These are phyloP conservation scores for Coemansia sp. DNA, from an alignment of 192 early-diverging fungal genomes.

Conservation along the genomic window DNA sequence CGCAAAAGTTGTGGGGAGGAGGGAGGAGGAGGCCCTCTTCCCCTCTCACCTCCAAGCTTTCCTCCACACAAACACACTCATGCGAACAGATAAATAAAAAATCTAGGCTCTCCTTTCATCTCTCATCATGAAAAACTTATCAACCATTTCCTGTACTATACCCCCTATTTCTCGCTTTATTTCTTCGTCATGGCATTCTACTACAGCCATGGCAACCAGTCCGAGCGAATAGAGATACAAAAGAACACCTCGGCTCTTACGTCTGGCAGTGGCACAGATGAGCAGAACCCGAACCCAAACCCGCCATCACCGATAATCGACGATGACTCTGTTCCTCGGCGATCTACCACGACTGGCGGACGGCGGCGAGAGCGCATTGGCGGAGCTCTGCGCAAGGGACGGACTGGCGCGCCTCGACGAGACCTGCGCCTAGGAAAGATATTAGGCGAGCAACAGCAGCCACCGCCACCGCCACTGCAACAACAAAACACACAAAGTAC, in stretches of 20 bases:
- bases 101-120: neutral
- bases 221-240: conserved; percentile 19
- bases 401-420: conserved; percentile 13
- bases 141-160: neutral
- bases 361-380: conserved; percentile 23
- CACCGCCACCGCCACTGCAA: neutral
- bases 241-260: neutral
- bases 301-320: neutral
- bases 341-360: neutral
- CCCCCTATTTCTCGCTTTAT: neutral
- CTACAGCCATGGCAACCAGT: conserved; percentile 37
- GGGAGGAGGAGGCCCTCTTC: too few relatives aligned
- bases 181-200: conserved; percentile 35
- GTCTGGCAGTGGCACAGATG: neutral
- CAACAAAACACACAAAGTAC: neutral
- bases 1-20: too few relatives aligned
- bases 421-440: conserved; percentile 33
- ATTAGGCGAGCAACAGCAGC: conserved; percentile 18
- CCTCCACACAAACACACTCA: too few relatives aligned
- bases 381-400: conserved; percentile 21
- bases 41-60: too few relatives aligned
- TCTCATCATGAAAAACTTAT: neutral
- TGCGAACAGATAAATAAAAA: too few relatives aligned
- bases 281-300: neutral
- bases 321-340: neutral